Evolutionary conservation across 108 stramenopile genomes (phyloP).

Genomic region (Cyclostephanos invisitatus): DNA sequence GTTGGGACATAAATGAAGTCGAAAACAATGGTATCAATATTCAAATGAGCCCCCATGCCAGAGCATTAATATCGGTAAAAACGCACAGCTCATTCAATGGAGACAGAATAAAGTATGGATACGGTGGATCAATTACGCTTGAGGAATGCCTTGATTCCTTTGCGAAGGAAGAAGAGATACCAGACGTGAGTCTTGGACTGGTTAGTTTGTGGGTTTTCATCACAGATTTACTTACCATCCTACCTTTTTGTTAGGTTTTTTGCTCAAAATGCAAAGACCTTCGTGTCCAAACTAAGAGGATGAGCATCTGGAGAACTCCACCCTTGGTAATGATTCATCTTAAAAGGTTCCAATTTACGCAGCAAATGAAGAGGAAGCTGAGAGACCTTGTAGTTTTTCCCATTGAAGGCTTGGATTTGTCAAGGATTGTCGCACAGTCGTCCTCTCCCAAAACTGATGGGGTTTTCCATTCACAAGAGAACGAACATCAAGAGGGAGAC

Average conservation of each 20-base stretch:
- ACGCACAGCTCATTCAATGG: constrained; percentile 68
- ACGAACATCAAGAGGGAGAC: background rate
- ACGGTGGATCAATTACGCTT: constrained; percentile 71
- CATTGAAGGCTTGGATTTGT: constrained; percentile 84
- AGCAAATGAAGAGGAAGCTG: constrained; percentile 88
- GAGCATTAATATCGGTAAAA: constrained; percentile 53
- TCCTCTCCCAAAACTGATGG: constrained; percentile 14
- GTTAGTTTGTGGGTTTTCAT: background rate
- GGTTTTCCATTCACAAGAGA: constrained; percentile 7
- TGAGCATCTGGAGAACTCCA: constrained; percentile 92
- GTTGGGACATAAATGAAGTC: constrained; percentile 49
- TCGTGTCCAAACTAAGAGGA: constrained; percentile 81
- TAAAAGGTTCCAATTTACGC: constrained; percentile 96
- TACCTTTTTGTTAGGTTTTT: constrained; percentile 51
- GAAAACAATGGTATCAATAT: constrained; percentile 30
- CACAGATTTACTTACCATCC: background rate
- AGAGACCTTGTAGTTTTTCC: constrained; percentile 93
- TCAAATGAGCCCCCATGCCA: constrained; percentile 29
- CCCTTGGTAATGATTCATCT: constrained; percentile 94
- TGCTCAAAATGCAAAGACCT: constrained; percentile 93
- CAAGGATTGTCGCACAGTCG: constrained; percentile 75
- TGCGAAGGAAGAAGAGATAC: constrained; percentile 86
- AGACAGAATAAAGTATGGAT: constrained; percentile 55
- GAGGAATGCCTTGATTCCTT: constrained; percentile 88
- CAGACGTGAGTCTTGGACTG: constrained; percentile 56